These are phyloP conservation scores for Metschnikowia santaceciliae DNA, from an alignment of 805 yeast species.

Conservation along the genomic window DNA sequence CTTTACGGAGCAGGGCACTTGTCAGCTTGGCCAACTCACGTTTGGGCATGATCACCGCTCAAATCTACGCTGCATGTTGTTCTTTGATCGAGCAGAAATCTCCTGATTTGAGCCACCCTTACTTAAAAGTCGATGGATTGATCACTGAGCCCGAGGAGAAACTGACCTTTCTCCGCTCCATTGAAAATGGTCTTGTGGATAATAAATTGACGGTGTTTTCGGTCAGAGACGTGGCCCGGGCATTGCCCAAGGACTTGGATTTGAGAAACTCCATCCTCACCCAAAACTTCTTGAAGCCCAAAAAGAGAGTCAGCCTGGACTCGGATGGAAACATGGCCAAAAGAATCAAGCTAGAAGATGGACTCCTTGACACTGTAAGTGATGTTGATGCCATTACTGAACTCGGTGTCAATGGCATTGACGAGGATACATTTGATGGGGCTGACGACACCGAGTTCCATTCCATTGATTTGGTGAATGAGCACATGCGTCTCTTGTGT, in stretches of 20 bases:
- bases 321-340: slow-evolving; percentile 19
- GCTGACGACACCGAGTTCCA: slow-evolving; percentile 17
- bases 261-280: slow-evolving; percentile 44
- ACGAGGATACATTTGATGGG: slow-evolving; percentile 6
- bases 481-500: slow-evolving; percentile 68
- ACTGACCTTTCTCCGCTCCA: slow-evolving; percentile 20
- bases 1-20: slow-evolving; percentile 61
- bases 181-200: slow-evolving; percentile 34
- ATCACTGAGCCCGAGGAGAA: slow-evolving; percentile 48
- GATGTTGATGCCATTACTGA: slow-evolving; percentile 21
- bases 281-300: slow-evolving; percentile 39
- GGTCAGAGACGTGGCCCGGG: slow-evolving; percentile 30
- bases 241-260: slow-evolving; percentile 40
- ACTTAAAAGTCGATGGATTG: slow-evolving; percentile 44
- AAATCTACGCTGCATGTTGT: slow-evolving; percentile 59
- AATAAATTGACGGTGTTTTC: slow-evolving; percentile 33
- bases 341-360: slow-evolving; percentile 40
- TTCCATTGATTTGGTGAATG: slow-evolving; percentile 39
- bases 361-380: not conserved
- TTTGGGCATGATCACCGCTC: slow-evolving; percentile 64
- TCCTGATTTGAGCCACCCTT: slow-evolving; percentile 38
- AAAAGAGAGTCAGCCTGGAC: slow-evolving; percentile 10
- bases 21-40: slow-evolving; percentile 59
- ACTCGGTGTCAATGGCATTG: slow-evolving; percentile 12
- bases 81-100: slow-evolving; percentile 54